phyloP scores from a whole-genome alignment of 768 basidiomycete species.

The Lentinula raphanica region DNA sequence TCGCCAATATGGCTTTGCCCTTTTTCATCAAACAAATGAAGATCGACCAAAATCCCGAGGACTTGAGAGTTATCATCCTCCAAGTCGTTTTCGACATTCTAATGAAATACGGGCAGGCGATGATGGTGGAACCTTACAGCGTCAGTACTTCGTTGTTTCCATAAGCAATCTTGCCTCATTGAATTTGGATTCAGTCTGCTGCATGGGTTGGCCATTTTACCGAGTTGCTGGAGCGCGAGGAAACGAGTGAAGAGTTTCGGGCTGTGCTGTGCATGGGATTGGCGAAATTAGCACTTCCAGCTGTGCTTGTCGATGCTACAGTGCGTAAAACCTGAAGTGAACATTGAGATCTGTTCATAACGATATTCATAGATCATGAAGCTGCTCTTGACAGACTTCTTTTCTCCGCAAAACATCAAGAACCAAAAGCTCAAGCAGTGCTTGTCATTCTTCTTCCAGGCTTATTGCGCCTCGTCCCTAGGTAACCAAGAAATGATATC shows the following conservation, averaged over 20 bases:
- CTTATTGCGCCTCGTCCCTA: constrained; percentile 78
- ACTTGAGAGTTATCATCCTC: constrained; percentile 64
- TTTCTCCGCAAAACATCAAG: constrained; percentile 73
- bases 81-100: constrained; percentile 81
- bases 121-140: constrained; percentile 36
- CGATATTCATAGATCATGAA: constrained; percentile 36
- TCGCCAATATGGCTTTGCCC: not conserved
- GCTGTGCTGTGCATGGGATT: constrained; percentile 74
- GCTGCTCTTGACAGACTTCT: constrained; percentile 44
- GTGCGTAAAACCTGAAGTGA: no score
- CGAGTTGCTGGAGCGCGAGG: constrained; percentile 45
- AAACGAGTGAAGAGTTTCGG: constrained; percentile 39
- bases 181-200: constrained; percentile 33
- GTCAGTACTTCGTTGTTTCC: constrained; percentile 18
- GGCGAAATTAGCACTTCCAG: constrained; percentile 79
- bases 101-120: constrained; percentile 71
- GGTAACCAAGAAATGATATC: constrained; percentile 71
- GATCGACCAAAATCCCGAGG: constrained; percentile 31
- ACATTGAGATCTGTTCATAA: not conserved
- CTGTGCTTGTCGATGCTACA: constrained; percentile 66
- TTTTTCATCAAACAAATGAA: constrained; percentile 5
- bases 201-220: constrained; percentile 46
- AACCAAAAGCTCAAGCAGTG: constrained; percentile 87
- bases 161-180: not conserved
- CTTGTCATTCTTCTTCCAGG: constrained; percentile 79